Evolutionary conservation across 2,329 filamentous ascomycete species (phyloP), one percentile per base, ranked within the genome.

Genomic region (Colletotrichum shisoi): DNA sequence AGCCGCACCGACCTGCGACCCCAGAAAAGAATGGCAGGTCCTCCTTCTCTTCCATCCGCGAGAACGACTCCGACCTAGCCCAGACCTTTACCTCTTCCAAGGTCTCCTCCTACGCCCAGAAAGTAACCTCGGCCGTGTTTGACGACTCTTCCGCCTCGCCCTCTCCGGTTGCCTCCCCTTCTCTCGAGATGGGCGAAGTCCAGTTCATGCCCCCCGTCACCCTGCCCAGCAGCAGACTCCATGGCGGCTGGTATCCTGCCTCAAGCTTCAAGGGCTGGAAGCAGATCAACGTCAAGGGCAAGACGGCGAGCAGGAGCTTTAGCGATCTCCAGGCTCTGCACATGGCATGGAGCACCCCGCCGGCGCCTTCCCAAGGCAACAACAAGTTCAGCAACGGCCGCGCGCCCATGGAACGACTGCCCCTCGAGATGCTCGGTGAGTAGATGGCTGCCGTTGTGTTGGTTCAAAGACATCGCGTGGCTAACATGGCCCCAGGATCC

Each of bases 371-470:
- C 34, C 72, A 75, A 71, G 70, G 74, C 62, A 71, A 76, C 68
- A 73, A 76, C 69, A 78, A 77, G 70, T 76, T 76, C 68, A 71
- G 76, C 24, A 77, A 82, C n/a, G 85, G 86, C 63, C 74, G 80
- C 24, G 81, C 89, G 24, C 81, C 84, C 31, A 79, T 94, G 46
- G 91, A 93, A 80, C 85, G 77, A 68, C 82, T 94, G 8, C 91
- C 91, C 0, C 82, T 85, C 58, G 91, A 93, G 78, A 81, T 93
- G 70, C 84, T 92, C 64, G 86, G 90, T 92, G 83, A 79, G 88
- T 81, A 39, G 39, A 39, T 17, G 52, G 39, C 49, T 44, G 68
- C 63, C 61, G 39, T 68, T 11, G 49, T 11, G 13, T 51, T 67
- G 58, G 63, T 34, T 34, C 31, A 34, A 9, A 69, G 69, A 72